A percentile compares a stretch with the other conserved stretches of the same genome.
These are phyloP conservation scores for Tagetes patula DNA, from an alignment of 129 eudicot genomes.

Conservation along the genomic window DNA sequence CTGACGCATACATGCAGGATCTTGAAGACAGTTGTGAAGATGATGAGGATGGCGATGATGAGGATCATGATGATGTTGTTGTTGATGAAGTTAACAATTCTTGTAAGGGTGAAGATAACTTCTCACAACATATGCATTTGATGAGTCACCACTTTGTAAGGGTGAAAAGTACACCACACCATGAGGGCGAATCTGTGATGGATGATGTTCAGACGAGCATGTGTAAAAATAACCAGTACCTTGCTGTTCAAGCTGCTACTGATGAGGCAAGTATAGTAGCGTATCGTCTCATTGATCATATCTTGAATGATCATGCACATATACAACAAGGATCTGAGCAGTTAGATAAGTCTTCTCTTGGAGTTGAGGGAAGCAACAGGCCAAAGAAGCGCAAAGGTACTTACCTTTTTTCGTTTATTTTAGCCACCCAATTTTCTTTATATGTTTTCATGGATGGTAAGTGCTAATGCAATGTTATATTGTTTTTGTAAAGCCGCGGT, in stretches of 20 bases:
- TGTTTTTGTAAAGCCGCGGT: too few species aligned
- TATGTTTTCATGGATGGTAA: neutral
- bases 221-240: conserved; percentile 41
- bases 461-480: too few species aligned
- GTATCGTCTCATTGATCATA: conserved; percentile 52
- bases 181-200: neutral
- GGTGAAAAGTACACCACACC: conserved; percentile 14
- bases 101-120: neutral
- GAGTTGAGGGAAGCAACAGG: conserved; percentile 15
- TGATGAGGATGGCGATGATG: conserved; percentile 26
- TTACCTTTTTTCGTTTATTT: neutral
- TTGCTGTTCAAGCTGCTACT: conserved; percentile 69
- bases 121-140: neutral
- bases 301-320: conserved; percentile 56
- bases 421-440: neutral
- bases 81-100: neutral
- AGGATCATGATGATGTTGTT: conserved; percentile 20
- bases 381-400: conserved; percentile 22
- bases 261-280: conserved; percentile 66
- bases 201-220: conserved; percentile 30
- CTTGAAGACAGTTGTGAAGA: conserved; percentile 44
- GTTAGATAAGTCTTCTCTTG: conserved; percentile 49
- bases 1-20: conserved; percentile 66
- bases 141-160: conserved; percentile 30
- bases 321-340: conserved; percentile 35